These are phyloP conservation scores for Dimocarpus longan DNA, from an alignment of 345 rosid species.

Conservation along the genomic window DNA sequence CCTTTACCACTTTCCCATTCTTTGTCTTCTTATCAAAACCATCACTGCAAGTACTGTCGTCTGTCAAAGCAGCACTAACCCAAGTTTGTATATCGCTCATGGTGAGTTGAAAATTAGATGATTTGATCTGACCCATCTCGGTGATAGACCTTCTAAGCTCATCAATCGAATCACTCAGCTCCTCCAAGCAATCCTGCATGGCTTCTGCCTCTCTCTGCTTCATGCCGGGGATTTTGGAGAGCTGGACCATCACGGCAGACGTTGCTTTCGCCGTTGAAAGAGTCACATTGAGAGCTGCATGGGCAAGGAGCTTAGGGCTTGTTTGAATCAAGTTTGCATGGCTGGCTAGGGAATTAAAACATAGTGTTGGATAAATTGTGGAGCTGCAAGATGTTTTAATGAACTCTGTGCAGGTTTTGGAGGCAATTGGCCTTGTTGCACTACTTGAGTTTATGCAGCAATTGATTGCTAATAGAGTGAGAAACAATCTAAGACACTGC, in stretches of 20 bases:
- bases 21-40: slow-evolving; percentile 52
- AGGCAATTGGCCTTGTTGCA: slow-evolving; percentile 30
- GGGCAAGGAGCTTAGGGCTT: slow-evolving; percentile 68
- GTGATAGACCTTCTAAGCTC: slow-evolving; percentile 56
- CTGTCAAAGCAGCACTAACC: slow-evolving; percentile 84
- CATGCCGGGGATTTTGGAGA: slow-evolving; percentile 46
- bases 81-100: slow-evolving; percentile 69
- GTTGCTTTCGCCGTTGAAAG: slow-evolving; percentile 46
- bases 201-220: slow-evolving; percentile 53
- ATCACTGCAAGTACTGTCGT: slow-evolving; percentile 69
- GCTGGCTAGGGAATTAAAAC: slow-evolving; percentile 53
- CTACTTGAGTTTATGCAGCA: slow-evolving; percentile 14
- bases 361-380: slow-evolving; percentile 70
- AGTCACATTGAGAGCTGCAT: slow-evolving; percentile 63
- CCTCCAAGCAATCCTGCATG: slow-evolving; percentile 70
- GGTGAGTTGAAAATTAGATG: slow-evolving; percentile 35
- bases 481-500: slow-evolving; percentile 14
- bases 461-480: slow-evolving; percentile 23
- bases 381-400: slow-evolving; percentile 56
- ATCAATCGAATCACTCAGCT: slow-evolving; percentile 55
- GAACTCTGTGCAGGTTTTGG: slow-evolving; percentile 44
- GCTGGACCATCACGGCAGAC: slow-evolving; percentile 41
- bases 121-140: slow-evolving; percentile 48
- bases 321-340: slow-evolving; percentile 60
- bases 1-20: slow-evolving; percentile 50